phyloP scores from a whole-genome alignment of 345 rosid genomes.

The Acer negundo region DNA sequence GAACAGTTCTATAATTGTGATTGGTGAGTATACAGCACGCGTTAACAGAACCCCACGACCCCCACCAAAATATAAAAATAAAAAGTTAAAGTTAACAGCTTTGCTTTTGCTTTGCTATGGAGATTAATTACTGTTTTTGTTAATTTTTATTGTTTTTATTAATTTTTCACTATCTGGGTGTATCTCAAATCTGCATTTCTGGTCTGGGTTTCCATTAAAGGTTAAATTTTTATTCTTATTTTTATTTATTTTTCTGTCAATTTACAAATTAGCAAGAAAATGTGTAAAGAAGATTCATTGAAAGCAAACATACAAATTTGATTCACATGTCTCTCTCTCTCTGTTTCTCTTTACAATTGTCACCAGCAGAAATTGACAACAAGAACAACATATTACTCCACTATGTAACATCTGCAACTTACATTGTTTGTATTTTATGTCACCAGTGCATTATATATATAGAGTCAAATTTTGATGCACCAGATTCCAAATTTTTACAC shows the following conservation, averaged over 20 bases:
- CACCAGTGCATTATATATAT: background rate
- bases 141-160: background rate
- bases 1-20: background rate
- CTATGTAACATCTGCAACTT: background rate
- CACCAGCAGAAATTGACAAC: background rate
- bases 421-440: background rate
- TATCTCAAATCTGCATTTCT: background rate
- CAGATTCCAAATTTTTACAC: background rate
- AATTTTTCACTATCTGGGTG: background rate
- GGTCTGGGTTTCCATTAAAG: background rate
- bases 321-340: background rate
- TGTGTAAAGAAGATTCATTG: background rate
- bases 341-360: background rate
- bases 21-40: constrained; percentile 20
- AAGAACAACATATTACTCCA: background rate
- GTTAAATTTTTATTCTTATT: too few species aligned
- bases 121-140: background rate
- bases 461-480: background rate
- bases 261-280: too few species aligned
- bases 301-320: too few species aligned
- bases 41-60: constrained; percentile 1
- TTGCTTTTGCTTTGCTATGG: constrained; percentile 1
- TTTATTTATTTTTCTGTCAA: background rate
- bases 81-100: background rate
- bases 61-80: background rate